Base-by-base conservation (phyloP, 2,329 filamentous ascomycete genomes). In the Talaromyces piceae region DNA sequence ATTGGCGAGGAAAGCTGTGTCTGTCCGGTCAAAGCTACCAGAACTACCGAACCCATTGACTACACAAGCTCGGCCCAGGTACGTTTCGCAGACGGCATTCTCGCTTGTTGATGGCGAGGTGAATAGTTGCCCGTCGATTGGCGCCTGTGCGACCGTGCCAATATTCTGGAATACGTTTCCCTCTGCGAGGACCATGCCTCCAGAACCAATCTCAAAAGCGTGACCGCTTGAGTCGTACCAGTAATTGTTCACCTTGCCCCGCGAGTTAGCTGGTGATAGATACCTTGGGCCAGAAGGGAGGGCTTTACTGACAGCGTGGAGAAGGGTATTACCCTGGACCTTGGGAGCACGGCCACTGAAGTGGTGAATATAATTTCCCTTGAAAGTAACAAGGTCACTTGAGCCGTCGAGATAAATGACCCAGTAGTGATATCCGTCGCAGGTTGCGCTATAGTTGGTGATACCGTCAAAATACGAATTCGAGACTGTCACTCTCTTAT, bases 351-450 rank as follows among this genome's bases (percentile, higher is more conserved):
- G 78, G 51, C 80, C 80, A 11, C 72, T 76, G 45, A 75, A 76
- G 65, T 80, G 72, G 72, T 81, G 77, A 61, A 83, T 70, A 69
- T 81, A 82, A 73, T 83, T 83, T 57, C 73, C 72, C 70, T 80
- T 78, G 62, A 83, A 60, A 55, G 80, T 83, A 59, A 82, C 70
- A 54, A 76, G 59, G 61, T 83, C 80, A 62, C 66, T 72, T 51
- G 72, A 69, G n/a, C 81, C 80, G 37, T 72, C 74, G 45, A 83
- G 72, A 69, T 79, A 81, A 56, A 82, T 64, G 26, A 67, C 73
- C 78, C 80, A 83, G 75, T 83, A 82, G 67, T 81, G 78, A 64
- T 79, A 73, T 37, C 70, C 72, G 60, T 83, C 71, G 65, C 80
- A 83, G 44, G 74, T 78, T 4, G 80, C 75, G 9, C 78, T 82